Evolutionary conservation across 2,329 filamentous ascomycete genomes (phyloP).

Genomic region (Aspergillus piperis): DNA sequence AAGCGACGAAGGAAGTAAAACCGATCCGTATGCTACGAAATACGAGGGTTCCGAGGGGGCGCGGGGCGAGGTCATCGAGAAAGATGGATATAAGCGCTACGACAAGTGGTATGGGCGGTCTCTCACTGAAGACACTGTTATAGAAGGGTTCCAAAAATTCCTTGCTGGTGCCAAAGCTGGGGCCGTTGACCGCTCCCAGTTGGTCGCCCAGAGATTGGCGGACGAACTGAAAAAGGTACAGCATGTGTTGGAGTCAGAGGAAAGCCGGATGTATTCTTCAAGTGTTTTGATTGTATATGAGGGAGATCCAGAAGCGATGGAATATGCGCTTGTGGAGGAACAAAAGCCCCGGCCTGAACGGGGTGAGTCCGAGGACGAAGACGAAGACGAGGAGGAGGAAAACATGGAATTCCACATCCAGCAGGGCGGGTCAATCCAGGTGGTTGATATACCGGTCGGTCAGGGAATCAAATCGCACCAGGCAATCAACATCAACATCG

Average conservation of each 20-base stretch:
- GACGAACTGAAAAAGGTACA: slow-evolving; percentile 48
- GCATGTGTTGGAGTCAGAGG: slow-evolving; percentile 54
- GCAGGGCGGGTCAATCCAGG: slow-evolving; percentile 34
- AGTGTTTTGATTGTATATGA: slow-evolving; percentile 68
- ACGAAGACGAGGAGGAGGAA: slow-evolving; percentile 32
- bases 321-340: slow-evolving; percentile 51
- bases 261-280: slow-evolving; percentile 68
- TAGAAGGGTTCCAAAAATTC: slow-evolving; percentile 60
- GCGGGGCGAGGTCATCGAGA: slow-evolving; percentile 46
- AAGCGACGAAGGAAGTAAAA: slow-evolving; percentile 34
- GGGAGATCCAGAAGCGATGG: slow-evolving; percentile 60
- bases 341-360: slow-evolving; percentile 31
- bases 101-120: slow-evolving; percentile 67
- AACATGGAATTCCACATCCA: slow-evolving; percentile 29
- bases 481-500: slow-evolving; percentile 38
- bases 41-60: slow-evolving; percentile 53
- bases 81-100: slow-evolving; percentile 59
- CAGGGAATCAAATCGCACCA: slow-evolving; percentile 31
- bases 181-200: slow-evolving; percentile 44
- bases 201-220: slow-evolving; percentile 45
- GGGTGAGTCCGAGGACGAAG: slow-evolving; percentile 37
- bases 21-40: slow-evolving; percentile 36
- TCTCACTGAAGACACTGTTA: slow-evolving; percentile 57
- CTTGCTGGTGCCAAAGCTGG: slow-evolving; percentile 50
- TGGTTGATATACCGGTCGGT: slow-evolving; percentile 34